A percentile compares a stretch with the other conserved stretches of the same genome.
Evolutionary conservation across 2,329 filamentous ascomycete genomes (phyloP).

Genomic region (Botrytis galanthina): DNA sequence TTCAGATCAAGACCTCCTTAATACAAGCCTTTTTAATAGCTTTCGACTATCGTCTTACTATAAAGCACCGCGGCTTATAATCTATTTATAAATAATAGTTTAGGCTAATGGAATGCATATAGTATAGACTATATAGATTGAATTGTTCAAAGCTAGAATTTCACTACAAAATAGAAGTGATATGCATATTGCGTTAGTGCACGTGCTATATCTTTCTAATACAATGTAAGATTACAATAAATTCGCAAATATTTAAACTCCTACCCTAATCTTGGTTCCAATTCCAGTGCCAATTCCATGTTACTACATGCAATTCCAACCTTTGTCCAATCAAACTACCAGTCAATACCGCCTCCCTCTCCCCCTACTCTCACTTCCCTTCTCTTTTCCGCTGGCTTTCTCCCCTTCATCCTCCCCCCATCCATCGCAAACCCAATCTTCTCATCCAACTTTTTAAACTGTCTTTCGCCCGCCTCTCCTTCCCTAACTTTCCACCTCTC

Average conservation of each 20-base stretch:
- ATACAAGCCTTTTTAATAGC: no score
- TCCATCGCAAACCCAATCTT: constrained; percentile 16
- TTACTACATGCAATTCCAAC: background rate
- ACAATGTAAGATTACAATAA: background rate
- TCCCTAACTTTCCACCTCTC: constrained; percentile 74
- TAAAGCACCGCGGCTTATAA: no score
- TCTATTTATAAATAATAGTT: no score
- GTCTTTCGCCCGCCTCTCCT: constrained; percentile 52
- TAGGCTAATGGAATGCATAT: no score
- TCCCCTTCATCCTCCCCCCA: constrained; percentile 8
- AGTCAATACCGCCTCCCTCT: constrained; percentile 13
- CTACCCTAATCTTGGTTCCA: background rate
- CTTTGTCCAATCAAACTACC: background rate
- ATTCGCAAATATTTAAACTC: background rate
- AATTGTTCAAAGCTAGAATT: no score
- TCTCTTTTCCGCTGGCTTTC: background rate
- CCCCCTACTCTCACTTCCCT: constrained; percentile 1
- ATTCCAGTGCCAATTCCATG: background rate
- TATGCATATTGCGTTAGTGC: no score
- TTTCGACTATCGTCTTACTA: no score
- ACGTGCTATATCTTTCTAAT: no score
- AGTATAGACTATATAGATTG: no score
- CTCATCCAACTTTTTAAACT: constrained; percentile 39
- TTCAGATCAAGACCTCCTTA: no score
- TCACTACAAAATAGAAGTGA: no score